These are phyloP conservation scores for Filosporella fistucella DNA, from an alignment of 495 filamentous ascomycete species.

Conservation along the genomic window DNA sequence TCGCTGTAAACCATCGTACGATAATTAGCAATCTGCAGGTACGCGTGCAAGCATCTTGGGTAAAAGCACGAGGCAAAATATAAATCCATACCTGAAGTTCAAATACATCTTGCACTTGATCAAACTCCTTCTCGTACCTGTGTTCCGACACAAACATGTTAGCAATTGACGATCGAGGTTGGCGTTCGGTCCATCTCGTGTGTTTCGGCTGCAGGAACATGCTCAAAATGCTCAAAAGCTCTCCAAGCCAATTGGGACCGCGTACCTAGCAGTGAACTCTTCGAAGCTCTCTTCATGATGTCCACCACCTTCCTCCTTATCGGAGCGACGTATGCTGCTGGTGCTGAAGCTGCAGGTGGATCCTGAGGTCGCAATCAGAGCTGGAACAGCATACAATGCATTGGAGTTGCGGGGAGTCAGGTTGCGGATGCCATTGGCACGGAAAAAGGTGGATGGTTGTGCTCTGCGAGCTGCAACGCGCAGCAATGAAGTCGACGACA, in stretches of 20 bases:
- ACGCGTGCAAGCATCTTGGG: too few species aligned
- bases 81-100: conserved; percentile 85
- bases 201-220: conserved; percentile 17
- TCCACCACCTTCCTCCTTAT: conserved; percentile 30
- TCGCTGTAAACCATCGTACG: conserved; percentile 54
- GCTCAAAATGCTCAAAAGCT: conserved; percentile 15
- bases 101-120: conserved; percentile 95
- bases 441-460: conserved; percentile 59
- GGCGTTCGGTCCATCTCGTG: background rate
- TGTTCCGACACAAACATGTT: conserved; percentile 4
- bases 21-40: conserved; percentile 16
- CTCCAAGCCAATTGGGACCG: conserved; percentile 13
- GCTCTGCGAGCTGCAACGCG: conserved; percentile 67
- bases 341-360: conserved; percentile 65
- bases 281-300: conserved; percentile 95
- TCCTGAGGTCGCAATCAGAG: conserved; percentile 48
- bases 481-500: conserved; percentile 67
- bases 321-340: conserved; percentile 49
- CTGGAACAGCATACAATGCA: conserved; percentile 31
- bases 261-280: conserved; percentile 98
- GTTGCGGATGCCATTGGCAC: conserved; percentile 52
- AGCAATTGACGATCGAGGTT: conserved; percentile 22
- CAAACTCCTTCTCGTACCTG: conserved; percentile 99
- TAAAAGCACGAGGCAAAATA: conserved; percentile 2
- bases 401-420: conserved; percentile 22